Conservation (phyloP, 148 eudicot species). For the Spergularia bocconei region DNA sequence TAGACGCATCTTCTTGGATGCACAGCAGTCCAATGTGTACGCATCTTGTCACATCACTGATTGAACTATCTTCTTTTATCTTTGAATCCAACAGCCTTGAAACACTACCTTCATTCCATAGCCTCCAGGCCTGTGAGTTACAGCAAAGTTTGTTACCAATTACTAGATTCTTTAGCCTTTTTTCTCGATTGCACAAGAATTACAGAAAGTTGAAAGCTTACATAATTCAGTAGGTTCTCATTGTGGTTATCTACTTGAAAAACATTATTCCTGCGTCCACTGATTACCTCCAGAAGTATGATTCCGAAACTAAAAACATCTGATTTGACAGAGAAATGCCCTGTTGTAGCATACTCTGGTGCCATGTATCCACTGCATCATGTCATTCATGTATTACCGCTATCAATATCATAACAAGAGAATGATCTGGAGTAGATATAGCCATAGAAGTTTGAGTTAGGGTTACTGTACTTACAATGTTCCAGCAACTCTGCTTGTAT, state of each 20-base stretch:
- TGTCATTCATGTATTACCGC: not conserved
- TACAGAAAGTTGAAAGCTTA: conserved; percentile 15
- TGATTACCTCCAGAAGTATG: conserved; percentile 34
- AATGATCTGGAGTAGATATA: too few relatives aligned
- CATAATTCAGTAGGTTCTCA: conserved; percentile 33
- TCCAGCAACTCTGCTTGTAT: conserved; percentile 18
- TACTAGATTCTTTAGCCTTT: too few relatives aligned
- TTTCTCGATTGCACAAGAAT: too few relatives aligned
- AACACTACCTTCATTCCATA: conserved; percentile 32
- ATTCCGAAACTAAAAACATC: conserved; percentile 47
- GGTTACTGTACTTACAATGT: conserved; percentile 13
- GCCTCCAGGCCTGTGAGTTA: conserved; percentile 34
- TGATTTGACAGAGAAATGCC: conserved; percentile 36
- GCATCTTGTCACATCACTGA: conserved; percentile 16
- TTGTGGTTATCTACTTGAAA: conserved; percentile 11
- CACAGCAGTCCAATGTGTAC: conserved; percentile 40
- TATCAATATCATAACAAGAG: not conserved
- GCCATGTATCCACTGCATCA: conserved; percentile 44
- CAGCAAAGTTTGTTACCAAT: not conserved
- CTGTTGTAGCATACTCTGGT: conserved; percentile 44
- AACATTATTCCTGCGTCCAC: conserved; percentile 32
- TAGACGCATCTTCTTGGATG: conserved; percentile 39
- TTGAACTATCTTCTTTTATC: conserved; percentile 5
- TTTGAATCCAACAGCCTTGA: conserved; percentile 32
- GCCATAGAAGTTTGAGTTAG: too few relatives aligned